Evolutionary conservation across 306 rosid genomes (phyloP).

Genomic region (Cicer pinnatifidum): DNA sequence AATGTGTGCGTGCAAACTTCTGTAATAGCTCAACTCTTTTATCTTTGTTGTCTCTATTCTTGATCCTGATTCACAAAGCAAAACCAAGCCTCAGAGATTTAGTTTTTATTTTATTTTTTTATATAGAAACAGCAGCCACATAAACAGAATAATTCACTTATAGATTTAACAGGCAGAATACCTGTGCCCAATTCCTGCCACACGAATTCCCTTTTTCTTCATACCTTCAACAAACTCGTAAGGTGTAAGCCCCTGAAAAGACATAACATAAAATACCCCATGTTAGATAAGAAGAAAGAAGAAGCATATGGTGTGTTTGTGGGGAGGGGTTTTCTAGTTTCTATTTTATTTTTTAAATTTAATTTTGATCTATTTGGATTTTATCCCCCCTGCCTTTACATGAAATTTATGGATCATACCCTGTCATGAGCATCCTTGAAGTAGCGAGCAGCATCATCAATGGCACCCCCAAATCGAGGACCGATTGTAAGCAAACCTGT

Average conservation of each 20-base stretch:
- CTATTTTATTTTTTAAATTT: conserved; percentile 1
- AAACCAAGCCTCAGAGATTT: conserved; percentile 40
- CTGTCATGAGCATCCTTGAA: conserved; percentile 96
- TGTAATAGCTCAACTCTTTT: conserved; percentile 98
- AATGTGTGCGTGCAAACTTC: conserved; percentile 81
- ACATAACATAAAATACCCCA: conserved; percentile 34
- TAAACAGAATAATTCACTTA: conserved; percentile 27
- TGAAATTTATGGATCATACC: conserved; percentile 54
- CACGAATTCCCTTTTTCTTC: conserved; percentile 98
- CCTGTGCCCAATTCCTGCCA: conserved; percentile 99
- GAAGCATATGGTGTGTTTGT: conserved; percentile 13
- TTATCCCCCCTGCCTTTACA: conserved; percentile 7
- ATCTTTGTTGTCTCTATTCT: conserved; percentile 96
- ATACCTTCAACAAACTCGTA: conserved; percentile 93
- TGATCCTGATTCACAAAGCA: conserved; percentile 71
- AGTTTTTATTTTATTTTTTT: not conserved
- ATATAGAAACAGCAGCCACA: conserved; percentile 29
- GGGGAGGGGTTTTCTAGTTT: conserved; percentile 1
- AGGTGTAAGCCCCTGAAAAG: conserved; percentile 78
- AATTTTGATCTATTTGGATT: conserved; percentile 16
- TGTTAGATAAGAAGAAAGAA: conserved; percentile 38
- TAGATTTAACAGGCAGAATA: conserved; percentile 37
- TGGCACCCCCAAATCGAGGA: conserved; percentile 99
- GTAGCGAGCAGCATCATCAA: conserved; percentile 99
- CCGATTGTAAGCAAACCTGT: conserved; percentile 98